Evolutionary conservation across 495 filamentous ascomycete species (phyloP).

Genomic region (Hypomontagnella monticulosa): DNA sequence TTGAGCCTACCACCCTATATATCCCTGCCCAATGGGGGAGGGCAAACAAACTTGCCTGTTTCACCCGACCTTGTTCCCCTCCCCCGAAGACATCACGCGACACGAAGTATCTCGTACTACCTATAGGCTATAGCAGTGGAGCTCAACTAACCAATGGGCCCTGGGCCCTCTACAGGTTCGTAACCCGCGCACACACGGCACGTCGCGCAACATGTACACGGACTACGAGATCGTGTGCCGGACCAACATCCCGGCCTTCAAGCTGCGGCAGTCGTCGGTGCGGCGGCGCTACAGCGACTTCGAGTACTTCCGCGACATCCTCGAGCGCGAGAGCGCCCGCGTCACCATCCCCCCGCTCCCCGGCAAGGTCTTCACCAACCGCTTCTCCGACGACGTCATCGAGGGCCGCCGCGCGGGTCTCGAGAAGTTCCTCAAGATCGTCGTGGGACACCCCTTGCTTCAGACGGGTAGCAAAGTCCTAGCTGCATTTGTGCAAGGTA

Average conservation of each 20-base stretch:
- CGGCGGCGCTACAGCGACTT: slow-evolving; percentile 97
- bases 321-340: slow-evolving; percentile 92
- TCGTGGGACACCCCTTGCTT: slow-evolving; percentile 93
- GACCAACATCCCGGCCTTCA: slow-evolving; percentile 99
- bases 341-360: slow-evolving; percentile 96
- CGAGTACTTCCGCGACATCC: slow-evolving; percentile 97
- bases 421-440: slow-evolving; percentile 96
- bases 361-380: slow-evolving; percentile 97
- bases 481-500: slow-evolving; percentile 94
- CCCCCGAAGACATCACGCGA: slow-evolving; percentile 14
- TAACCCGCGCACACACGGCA: slow-evolving; percentile 94
- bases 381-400: slow-evolving; percentile 98
- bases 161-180: slow-evolving; percentile 71
- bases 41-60: slow-evolving; percentile 4
- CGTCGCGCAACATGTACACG: slow-evolving; percentile 96
- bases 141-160: slow-evolving; percentile 6
- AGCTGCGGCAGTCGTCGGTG: slow-evolving; percentile 81
- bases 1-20: background rate
- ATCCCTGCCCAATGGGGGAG: background rate
- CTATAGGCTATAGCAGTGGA: background rate
- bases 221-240: slow-evolving; percentile 97
- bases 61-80: background rate
- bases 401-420: slow-evolving; percentile 92
- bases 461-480: slow-evolving; percentile 98
- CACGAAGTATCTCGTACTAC: slow-evolving; percentile 13